Conservation (phyloP, 306 rosid genomes). For the Mimosa bimucronata region DNA sequence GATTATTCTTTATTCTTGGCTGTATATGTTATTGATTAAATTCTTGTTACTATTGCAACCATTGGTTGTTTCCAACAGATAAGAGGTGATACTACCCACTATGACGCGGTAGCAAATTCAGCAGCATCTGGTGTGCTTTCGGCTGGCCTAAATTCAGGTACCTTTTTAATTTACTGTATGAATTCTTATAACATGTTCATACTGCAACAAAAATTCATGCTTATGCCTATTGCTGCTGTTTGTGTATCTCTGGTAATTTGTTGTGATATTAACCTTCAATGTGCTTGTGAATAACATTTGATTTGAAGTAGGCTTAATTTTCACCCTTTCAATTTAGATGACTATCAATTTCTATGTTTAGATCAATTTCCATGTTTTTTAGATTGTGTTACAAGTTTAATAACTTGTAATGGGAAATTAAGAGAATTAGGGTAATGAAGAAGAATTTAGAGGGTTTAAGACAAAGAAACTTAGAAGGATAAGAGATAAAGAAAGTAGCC, state of each 20-base stretch:
- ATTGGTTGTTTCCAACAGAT: slow-evolving; percentile 51
- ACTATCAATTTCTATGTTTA: not conserved
- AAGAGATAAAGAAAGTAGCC: no score
- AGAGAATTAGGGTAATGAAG: no score
- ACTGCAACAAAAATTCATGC: not conserved
- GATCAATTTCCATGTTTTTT: not conserved
- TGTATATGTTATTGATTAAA: slow-evolving; percentile 27
- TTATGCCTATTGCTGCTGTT: slow-evolving; percentile 21
- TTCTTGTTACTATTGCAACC: slow-evolving; percentile 31
- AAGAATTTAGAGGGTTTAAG: no score
- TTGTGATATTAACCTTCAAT: not conserved
- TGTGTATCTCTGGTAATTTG: slow-evolving; percentile 2
- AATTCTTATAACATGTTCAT: not conserved
- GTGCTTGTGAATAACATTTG: not conserved
- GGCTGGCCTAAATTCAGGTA: slow-evolving; percentile 83
- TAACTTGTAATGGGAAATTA: no score
- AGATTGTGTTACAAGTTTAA: no score
- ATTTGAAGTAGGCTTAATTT: not conserved
- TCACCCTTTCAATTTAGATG: not conserved
- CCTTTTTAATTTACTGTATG: slow-evolving; percentile 9
- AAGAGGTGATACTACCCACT: slow-evolving; percentile 94
- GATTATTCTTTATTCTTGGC: slow-evolving; percentile 11
- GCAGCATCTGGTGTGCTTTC: slow-evolving; percentile 96
- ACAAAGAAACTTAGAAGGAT: no score
- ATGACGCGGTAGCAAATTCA: slow-evolving; percentile 91